These are phyloP conservation scores for Agroathelia rolfsii DNA, from an alignment of 1,284 basidiomycete genomes.

Conservation along the genomic window DNA sequence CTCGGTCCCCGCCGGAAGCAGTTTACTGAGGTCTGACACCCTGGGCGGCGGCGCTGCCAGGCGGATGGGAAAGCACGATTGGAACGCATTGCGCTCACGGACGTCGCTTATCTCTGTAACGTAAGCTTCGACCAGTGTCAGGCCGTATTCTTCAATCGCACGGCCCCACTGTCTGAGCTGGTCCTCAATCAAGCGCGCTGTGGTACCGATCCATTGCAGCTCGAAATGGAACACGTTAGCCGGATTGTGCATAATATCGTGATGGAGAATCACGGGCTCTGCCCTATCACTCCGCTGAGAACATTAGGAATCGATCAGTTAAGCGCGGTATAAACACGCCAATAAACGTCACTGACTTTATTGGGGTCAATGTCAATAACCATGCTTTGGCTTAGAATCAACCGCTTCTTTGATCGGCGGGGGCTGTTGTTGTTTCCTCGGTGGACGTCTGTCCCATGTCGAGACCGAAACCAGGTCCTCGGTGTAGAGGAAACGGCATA, in stretches of 20 bases:
- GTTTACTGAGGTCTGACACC: conserved; percentile 58
- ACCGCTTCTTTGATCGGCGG: conserved; percentile 46
- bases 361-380: conserved; percentile 79
- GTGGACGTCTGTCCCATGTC: conserved; percentile 31
- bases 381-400: conserved; percentile 80
- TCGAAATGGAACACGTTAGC: conserved; percentile 91
- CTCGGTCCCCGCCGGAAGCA: conserved; percentile 56
- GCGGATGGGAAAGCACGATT: conserved; percentile 76
- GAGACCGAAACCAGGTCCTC: conserved; percentile 54
- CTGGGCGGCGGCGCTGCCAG: conserved; percentile 66
- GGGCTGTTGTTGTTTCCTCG: conserved; percentile 28
- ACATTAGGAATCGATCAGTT: no score
- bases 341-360: conserved; percentile 38
- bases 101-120: conserved; percentile 83
- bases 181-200: conserved; percentile 93
- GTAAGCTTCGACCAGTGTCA: conserved; percentile 88
- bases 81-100: conserved; percentile 75
- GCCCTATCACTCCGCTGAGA: conserved; percentile 73
- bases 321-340: no score
- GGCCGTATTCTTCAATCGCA: conserved; percentile 81
- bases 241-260: conserved; percentile 89
- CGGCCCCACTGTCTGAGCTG: conserved; percentile 78
- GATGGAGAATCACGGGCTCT: conserved; percentile 80
- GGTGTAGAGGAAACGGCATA: conserved; percentile 63
- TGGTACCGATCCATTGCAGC: conserved; percentile 94